Evolutionary conservation across 176 grass and related monocot species (phyloP), one percentile per base, ranked within the genome.

Genomic region (Paspalum vaginatum): DNA sequence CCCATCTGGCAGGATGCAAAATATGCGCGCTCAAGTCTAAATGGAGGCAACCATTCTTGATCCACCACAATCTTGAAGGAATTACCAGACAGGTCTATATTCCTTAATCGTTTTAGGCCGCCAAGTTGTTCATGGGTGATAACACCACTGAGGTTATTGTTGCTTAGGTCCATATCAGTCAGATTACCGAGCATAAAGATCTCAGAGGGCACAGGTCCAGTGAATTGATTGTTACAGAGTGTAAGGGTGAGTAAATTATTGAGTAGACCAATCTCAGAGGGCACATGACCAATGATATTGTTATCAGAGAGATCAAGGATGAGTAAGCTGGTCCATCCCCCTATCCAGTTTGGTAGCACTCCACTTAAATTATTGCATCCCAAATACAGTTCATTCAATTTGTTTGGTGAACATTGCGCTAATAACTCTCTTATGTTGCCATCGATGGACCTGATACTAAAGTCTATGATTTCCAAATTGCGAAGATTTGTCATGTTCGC

Each of bases 21-120:
- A 7, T 12, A 0, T 24, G 65, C 50, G 0, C 0, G 0, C 27
- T 50, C 43, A 14, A 84, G 18, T 80, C 7, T 72, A 13, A 87
- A 83, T 0, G 79, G 80, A 60, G 73, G 77, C 21, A 66, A n/a
- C 88, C 83, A 86, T 25, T 77, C 54, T 8, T 16, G 26, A 47
- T 75, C n/a, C 2, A 76, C 4, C 21, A 11, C 11, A 11, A 76
- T 76, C 22, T 21, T 11, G 7, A 69, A 15, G 27, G 25, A 32
- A 71, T 87, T 91, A 1, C 3, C 1, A 0, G 65, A 78, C 12
- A 91, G 38, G 41, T 72, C 48, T 16, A 88, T 43, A 0, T 0
- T 7, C 11, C 6, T 53, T 6, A 91, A 54, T 1, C 47, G 38
- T 6, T 0, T 9, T 1, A 85, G n/a, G 16, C n/a, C 4, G 5